phyloP scores from a whole-genome alignment of 257 asterid species.

The Catharanthus roseus region DNA sequence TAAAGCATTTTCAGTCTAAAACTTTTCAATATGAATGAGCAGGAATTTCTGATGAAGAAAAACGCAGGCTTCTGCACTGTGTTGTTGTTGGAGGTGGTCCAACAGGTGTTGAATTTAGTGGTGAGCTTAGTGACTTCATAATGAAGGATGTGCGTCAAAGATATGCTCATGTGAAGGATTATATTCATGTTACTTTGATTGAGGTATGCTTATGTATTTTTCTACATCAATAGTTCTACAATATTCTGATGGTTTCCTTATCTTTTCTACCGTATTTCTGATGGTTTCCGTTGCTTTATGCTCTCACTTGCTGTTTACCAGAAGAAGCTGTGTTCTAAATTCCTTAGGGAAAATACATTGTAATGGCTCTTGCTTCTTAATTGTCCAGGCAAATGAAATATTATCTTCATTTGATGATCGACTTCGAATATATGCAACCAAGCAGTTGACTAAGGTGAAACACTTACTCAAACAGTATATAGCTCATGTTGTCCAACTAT shows the following conservation, averaged over 20 bases:
- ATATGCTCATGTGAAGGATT: constrained; percentile 88
- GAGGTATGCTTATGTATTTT: constrained; percentile 40
- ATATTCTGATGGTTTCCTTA: not conserved
- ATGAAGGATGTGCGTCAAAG: constrained; percentile 77
- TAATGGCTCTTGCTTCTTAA: constrained; percentile 1
- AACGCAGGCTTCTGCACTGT: constrained; percentile 81
- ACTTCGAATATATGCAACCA: constrained; percentile 73
- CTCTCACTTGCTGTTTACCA: not conserved
- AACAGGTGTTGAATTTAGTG: constrained; percentile 97
- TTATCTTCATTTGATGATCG: constrained; percentile 93
- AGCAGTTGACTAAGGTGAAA: constrained; percentile 83
- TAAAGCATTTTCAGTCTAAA: not conserved
- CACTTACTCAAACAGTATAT: not conserved
- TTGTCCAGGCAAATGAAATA: constrained; percentile 86
- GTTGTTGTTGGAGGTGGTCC: constrained; percentile 99
- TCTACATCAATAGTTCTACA: not conserved
- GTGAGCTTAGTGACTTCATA: constrained; percentile 95
- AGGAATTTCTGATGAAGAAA: constrained; percentile 87
- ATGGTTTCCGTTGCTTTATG: not conserved
- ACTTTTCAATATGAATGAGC: constrained; percentile 20
- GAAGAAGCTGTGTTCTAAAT: not conserved
- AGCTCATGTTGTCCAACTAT: not conserved
- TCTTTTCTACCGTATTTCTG: not conserved
- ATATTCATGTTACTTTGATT: constrained; percentile 79
- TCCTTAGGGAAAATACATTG: not conserved